Evolutionary conservation across 2,329 filamentous ascomycete genomes (phyloP).

Genomic region (Diaporthe longicolla): DNA sequence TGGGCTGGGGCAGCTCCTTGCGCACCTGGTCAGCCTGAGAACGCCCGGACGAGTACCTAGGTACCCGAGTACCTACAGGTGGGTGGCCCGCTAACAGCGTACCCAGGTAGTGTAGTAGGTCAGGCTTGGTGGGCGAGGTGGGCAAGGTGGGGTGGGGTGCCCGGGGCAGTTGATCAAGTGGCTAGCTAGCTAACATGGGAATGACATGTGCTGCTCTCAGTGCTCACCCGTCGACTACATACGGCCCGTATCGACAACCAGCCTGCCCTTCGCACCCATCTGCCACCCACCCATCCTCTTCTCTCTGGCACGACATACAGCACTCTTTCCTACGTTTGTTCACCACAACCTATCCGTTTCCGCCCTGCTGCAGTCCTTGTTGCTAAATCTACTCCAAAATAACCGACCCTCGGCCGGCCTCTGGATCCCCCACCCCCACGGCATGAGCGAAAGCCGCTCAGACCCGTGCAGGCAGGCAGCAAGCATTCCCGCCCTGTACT

Average conservation of each 20-base stretch:
- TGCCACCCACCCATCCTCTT: not conserved
- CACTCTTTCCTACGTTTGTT: not conserved
- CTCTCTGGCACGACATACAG: not conserved
- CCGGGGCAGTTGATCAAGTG: constrained; percentile 32
- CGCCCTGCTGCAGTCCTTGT: not conserved
- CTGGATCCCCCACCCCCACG: not conserved
- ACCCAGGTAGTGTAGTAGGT: no score
- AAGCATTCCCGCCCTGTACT: constrained; percentile 11
- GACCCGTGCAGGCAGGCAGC: constrained; percentile 24
- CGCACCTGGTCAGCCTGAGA: not conserved
- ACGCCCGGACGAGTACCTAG: not conserved
- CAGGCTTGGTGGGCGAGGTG: constrained; percentile 10
- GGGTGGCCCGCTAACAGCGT: constrained; percentile 18
- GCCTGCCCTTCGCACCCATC: not conserved
- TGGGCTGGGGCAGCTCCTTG: not conserved
- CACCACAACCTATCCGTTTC: not conserved
- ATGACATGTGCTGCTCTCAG: constrained; percentile 30
- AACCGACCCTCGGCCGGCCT: not conserved
- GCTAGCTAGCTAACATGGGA: constrained; percentile 21
- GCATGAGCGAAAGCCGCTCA: constrained; percentile 10
- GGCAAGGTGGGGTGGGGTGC: not conserved
- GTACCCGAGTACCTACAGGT: not conserved
- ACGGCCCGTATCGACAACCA: constrained; percentile 1
- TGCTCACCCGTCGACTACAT: not conserved
- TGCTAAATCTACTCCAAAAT: not conserved